Percentiles rank a stretch among this genome's conserved stretches.
Conservation (phyloP, 108 stramenopile genomes). For the Epipyxis sp. region DNA sequence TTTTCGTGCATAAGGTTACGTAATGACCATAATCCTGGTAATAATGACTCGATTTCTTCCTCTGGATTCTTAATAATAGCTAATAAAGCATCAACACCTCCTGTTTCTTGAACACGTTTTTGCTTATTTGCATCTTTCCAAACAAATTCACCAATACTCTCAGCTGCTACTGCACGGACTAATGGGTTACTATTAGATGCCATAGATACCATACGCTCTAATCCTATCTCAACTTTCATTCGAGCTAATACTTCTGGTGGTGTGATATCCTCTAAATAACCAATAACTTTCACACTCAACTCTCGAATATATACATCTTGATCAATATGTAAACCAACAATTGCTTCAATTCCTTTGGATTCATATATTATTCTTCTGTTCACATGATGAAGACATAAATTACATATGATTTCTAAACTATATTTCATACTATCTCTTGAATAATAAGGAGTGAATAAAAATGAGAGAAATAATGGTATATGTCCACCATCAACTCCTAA, state of each 20-base stretch:
- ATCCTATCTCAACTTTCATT: constrained; percentile 31
- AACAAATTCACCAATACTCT: constrained; percentile 10
- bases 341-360: neutral
- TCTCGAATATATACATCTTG: constrained; percentile 33
- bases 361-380: constrained; percentile 5
- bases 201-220: constrained; percentile 37
- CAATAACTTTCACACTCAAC: constrained; percentile 40
- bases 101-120: constrained; percentile 28
- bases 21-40: constrained; percentile 51
- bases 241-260: constrained; percentile 36
- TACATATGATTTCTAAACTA: constrained; percentile 8
- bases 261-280: constrained; percentile 43
- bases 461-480: constrained; percentile 2
- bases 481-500: neutral
- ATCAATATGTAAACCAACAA: constrained; percentile 11
- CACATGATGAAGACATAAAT: constrained; percentile 25
- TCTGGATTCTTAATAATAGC: constrained; percentile 16
- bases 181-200: constrained; percentile 10
- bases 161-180: constrained; percentile 25
- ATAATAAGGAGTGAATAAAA: neutral
- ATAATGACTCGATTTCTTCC: constrained; percentile 14
- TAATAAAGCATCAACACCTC: constrained; percentile 43
- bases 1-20: constrained; percentile 42
- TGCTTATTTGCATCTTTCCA: neutral
- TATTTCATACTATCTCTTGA: neutral